phyloP scores from a whole-genome alignment of 352 stramenopile species.

The Phytophthora melonis region DNA sequence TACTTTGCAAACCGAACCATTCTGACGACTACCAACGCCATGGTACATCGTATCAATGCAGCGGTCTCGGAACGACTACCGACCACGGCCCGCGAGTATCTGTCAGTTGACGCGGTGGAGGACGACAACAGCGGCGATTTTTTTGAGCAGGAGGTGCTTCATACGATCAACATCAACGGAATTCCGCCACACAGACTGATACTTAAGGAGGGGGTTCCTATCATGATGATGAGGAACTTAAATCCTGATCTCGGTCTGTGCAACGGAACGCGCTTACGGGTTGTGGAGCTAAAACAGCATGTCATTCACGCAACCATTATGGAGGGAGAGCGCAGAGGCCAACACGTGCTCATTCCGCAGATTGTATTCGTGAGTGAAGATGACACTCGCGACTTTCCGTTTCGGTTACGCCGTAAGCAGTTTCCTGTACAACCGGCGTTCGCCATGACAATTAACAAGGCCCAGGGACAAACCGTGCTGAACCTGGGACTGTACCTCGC shows the following conservation, averaged over 20 bases:
- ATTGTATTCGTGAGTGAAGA: too few relatives aligned
- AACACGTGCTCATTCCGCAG: too few relatives aligned
- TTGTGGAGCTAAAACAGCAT: conserved; percentile 28
- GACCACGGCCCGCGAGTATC: background rate
- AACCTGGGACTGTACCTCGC: too few relatives aligned
- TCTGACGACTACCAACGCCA: background rate
- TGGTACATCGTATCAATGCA: background rate
- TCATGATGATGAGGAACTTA: conserved; percentile 45
- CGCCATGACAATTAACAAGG: too few relatives aligned
- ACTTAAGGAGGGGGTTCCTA: conserved; percentile 24
- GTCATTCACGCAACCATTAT: conserved; percentile 44
- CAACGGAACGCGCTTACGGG: conserved; percentile 36
- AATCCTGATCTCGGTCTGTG: conserved; percentile 33
- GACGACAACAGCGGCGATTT: conserved; percentile 28
- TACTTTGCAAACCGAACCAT: conserved; percentile 1
- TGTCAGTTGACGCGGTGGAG: conserved; percentile 36
- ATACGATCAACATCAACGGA: conserved; percentile 29
- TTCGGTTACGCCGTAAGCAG: too few relatives aligned
- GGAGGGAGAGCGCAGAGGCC: conserved; percentile 17
- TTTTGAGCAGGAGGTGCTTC: conserved; percentile 29
- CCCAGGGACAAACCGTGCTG: too few relatives aligned
- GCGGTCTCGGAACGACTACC: background rate
- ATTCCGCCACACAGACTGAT: conserved; percentile 37
- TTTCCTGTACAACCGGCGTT: too few relatives aligned
- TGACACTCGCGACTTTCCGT: too few relatives aligned